A percentile compares a stretch with the other conserved stretches of the same genome.
Evolutionary conservation across 1,284 basidiomycete species (phyloP).

Genomic region (Fomitopsis betulina): DNA sequence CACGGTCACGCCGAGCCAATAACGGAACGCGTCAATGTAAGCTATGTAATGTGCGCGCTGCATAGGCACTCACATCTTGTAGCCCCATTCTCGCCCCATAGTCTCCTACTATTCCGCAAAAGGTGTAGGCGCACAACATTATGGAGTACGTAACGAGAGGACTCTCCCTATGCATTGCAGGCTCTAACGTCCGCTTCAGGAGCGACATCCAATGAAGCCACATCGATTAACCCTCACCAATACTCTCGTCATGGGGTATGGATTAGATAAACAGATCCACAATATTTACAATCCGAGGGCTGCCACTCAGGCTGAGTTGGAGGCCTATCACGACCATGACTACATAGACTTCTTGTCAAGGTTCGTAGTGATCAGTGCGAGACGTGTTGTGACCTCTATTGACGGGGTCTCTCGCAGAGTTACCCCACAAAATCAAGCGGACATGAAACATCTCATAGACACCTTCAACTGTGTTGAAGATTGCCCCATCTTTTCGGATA

Average conservation of each 20-base stretch:
- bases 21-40: constrained; percentile 67
- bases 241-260: constrained; percentile 93
- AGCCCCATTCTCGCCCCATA: constrained; percentile 83
- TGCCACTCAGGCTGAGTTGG: constrained; percentile 88
- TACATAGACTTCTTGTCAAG: constrained; percentile 93
- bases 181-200: constrained; percentile 39
- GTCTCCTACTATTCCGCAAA: constrained; percentile 97
- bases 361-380: constrained; percentile 32
- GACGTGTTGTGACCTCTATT: background rate
- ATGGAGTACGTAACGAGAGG: constrained; percentile 62
- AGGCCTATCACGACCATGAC: constrained; percentile 89
- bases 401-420: constrained; percentile 48
- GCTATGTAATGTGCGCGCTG: constrained; percentile 18
- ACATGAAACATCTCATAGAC: constrained; percentile 73
- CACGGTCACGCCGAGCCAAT: constrained; percentile 69
- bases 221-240: constrained; percentile 94
- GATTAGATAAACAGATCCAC: constrained; percentile 93
- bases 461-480: constrained; percentile 91
- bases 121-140: constrained; percentile 93
- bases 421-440: constrained; percentile 74
- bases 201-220: constrained; percentile 98
- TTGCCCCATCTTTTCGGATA: constrained; percentile 89
- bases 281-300: constrained; percentile 85
- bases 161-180: background rate
- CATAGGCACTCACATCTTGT: constrained; percentile 7